These are phyloP conservation scores for Teratosphaeriaceae sp. DNA, from an alignment of 2,329 filamentous ascomycete genomes.

Conservation along the genomic window DNA sequence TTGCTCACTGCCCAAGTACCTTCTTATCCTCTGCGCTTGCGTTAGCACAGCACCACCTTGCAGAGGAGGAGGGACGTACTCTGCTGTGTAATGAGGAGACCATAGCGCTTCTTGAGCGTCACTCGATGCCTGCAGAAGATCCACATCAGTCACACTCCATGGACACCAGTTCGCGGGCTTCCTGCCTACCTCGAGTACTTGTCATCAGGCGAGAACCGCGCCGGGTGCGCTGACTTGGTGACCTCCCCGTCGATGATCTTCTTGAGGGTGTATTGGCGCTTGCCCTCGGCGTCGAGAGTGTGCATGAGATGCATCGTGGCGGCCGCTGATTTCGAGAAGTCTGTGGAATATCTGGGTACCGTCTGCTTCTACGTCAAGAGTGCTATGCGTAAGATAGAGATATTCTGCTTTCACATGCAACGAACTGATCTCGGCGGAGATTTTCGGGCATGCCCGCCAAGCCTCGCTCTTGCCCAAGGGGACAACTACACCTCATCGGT, in stretches of 20 bases:
- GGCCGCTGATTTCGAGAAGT: neutral
- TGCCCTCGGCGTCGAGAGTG: conserved; percentile 74
- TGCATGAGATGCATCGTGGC: conserved; percentile 70
- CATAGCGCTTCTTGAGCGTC: conserved; percentile 89
- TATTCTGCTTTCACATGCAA: no score
- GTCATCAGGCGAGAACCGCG: conserved; percentile 95
- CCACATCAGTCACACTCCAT: neutral
- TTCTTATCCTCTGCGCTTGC: conserved; percentile 34
- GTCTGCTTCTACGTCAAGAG: no score
- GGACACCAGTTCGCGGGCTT: neutral
- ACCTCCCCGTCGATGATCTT: conserved; percentile 77
- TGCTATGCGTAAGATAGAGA: no score
- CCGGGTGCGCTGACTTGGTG: conserved; percentile 93
- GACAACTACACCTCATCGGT: conserved; percentile 6
- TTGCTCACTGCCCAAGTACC: conserved; percentile 35
- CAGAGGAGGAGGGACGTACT: conserved; percentile 14
- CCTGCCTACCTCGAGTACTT: conserved; percentile 72
- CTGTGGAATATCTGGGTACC: no score
- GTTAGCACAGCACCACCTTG: conserved; percentile 5
- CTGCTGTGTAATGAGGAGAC: conserved; percentile 69
- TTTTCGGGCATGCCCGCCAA: neutral
- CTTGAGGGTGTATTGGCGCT: conserved; percentile 91
- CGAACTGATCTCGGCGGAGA: neutral
- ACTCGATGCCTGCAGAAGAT: conserved; percentile 67
- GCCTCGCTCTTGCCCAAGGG: neutral